Conservation (phyloP, 2,329 filamentous ascomycete species). For the Amphichorda felina region DNA sequence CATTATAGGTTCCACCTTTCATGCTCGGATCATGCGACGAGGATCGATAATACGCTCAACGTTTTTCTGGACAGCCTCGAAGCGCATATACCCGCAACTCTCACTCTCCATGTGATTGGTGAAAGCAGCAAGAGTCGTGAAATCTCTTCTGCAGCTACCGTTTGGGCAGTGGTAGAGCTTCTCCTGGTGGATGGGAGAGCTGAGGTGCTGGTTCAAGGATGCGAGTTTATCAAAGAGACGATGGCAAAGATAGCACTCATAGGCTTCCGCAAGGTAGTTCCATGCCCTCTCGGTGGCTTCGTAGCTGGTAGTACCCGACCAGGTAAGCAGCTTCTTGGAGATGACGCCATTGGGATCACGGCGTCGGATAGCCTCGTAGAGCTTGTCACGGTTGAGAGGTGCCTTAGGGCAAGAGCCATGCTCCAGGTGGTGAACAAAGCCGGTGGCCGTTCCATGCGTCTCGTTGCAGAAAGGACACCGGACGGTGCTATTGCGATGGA, state of each 20-base stretch:
- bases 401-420: conserved; percentile 35
- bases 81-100: conserved; percentile 23
- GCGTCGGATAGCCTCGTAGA: conserved; percentile 31
- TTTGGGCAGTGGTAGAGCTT: conserved; percentile 28
- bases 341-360: conserved; percentile 35
- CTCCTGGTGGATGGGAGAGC: conserved; percentile 30
- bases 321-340: conserved; percentile 37
- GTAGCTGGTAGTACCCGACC: conserved; percentile 21
- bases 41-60: conserved; percentile 7
- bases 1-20: too few relatives aligned
- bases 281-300: conserved; percentile 26
- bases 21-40: not conserved
- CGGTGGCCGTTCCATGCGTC: conserved; percentile 35
- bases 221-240: conserved; percentile 21
- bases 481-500: conserved; percentile 31
- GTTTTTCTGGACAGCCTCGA: conserved; percentile 21
- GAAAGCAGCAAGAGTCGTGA: conserved; percentile 23
- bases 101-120: conserved; percentile 33
- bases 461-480: conserved; percentile 43
- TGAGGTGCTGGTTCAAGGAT: conserved; percentile 38
- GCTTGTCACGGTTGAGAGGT: conserved; percentile 30
- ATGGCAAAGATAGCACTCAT: conserved; percentile 30
- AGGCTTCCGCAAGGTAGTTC: conserved; percentile 21
- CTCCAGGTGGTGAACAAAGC: conserved; percentile 45
- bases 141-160: conserved; percentile 18